Percentiles rank a stretch among this genome's conserved stretches.
phyloP scores from a whole-genome alignment of 2,329 filamentous ascomycete species.

The Ceratocystis ficicola region DNA sequence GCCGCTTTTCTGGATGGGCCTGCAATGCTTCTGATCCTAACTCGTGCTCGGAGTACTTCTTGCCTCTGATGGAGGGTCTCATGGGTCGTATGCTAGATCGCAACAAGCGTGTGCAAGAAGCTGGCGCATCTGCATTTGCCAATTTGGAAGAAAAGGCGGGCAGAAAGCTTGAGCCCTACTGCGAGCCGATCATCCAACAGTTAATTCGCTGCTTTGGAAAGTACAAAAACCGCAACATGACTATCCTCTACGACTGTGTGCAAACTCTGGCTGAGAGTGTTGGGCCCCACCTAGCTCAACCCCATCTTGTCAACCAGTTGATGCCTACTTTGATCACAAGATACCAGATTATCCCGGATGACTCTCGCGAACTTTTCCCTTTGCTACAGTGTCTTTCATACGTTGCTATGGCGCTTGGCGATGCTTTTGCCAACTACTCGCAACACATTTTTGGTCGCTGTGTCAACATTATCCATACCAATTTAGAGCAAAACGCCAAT shows the following conservation, averaged over 20 bases:
- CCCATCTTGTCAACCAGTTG: slow-evolving; percentile 67
- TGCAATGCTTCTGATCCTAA: slow-evolving; percentile 55
- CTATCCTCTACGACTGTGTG: slow-evolving; percentile 95
- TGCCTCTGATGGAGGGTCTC: slow-evolving; percentile 95
- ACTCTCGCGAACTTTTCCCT: slow-evolving; percentile 87
- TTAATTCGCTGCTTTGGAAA: slow-evolving; percentile 84
- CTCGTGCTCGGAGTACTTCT: slow-evolving; percentile 68
- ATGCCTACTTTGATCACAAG: slow-evolving; percentile 87
- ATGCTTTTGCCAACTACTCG: slow-evolving; percentile 73
- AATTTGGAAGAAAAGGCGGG: slow-evolving; percentile 91
- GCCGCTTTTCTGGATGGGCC: slow-evolving; percentile 87
- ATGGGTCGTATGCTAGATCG: slow-evolving; percentile 87
- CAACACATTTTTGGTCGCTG: slow-evolving; percentile 77
- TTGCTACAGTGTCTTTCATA: slow-evolving; percentile 94
- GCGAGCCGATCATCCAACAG: slow-evolving; percentile 77
- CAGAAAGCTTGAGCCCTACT: slow-evolving; percentile 68
- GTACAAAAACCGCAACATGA: slow-evolving; percentile 99
- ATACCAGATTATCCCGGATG: slow-evolving; percentile 76
- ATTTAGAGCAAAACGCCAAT: slow-evolving; percentile 67
- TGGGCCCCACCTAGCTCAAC: slow-evolving; percentile 65
- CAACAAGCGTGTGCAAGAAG: slow-evolving; percentile 97
- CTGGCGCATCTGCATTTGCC: slow-evolving; percentile 88
- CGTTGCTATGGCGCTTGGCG: slow-evolving; percentile 73
- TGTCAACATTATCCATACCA: slow-evolving; percentile 80
- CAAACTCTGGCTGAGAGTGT: slow-evolving; percentile 92